A percentile compares a stretch with the other conserved stretches of the same genome.
Conservation (phyloP, 164 flowering plant species). For the Echeveria elegans region DNA sequence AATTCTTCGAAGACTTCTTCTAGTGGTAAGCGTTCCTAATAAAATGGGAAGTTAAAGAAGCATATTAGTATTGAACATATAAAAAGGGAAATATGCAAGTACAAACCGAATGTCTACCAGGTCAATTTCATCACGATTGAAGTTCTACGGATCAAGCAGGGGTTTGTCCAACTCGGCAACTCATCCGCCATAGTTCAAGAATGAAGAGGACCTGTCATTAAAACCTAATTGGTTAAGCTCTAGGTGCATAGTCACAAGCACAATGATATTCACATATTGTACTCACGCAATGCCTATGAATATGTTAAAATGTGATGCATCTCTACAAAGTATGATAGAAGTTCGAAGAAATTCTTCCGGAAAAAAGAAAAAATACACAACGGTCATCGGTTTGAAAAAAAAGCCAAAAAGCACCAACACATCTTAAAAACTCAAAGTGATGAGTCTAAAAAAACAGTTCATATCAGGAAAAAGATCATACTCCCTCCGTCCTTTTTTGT, state of each 20-base stretch:
- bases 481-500: too few relatives aligned
- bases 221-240: background rate
- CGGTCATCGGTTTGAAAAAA: background rate
- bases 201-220: constrained; percentile 12
- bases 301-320: too few relatives aligned
- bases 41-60: constrained; percentile 1
- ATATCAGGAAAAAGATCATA: too few relatives aligned
- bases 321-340: background rate
- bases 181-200: constrained; percentile 43
- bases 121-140: constrained; percentile 73
- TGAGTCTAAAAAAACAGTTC: background rate
- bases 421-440: background rate
- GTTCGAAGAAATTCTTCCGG: too few relatives aligned
- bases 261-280: background rate
- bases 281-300: too few relatives aligned
- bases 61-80: background rate
- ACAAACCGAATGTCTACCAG: constrained; percentile 43
- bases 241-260: background rate
- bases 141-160: constrained; percentile 58
- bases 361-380: background rate
- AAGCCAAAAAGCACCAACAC: background rate
- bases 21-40: constrained; percentile 63
- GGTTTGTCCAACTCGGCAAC: constrained; percentile 62
- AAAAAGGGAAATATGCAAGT: background rate
- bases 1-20: constrained; percentile 75